phyloP scores from a whole-genome alignment of 192 early-diverging fungal genomes.

The Neocallimastix lanati region DNA sequence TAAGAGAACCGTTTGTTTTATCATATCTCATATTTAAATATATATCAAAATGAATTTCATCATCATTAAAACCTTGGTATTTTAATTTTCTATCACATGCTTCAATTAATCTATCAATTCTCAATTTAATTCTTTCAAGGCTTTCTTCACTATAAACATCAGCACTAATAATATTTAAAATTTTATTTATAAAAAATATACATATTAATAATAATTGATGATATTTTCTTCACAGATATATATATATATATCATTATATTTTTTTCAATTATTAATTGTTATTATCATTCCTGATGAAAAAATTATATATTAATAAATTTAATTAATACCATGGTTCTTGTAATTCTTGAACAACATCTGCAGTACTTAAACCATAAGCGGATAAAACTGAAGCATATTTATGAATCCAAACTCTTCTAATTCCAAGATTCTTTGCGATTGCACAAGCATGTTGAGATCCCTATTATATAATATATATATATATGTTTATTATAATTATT shows the following conservation, averaged over 20 bases:
- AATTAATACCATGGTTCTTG: slow-evolving; percentile 72
- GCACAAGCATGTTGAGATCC: slow-evolving; percentile 93
- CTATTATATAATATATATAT: too few relatives aligned
- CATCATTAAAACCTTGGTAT: not conserved
- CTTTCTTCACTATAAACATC: not conserved
- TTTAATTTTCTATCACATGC: not conserved
- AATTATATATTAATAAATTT: too few relatives aligned
- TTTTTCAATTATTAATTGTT: too few relatives aligned
- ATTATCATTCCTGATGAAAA: too few relatives aligned
- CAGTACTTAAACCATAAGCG: slow-evolving; percentile 73
- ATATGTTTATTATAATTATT: too few relatives aligned
- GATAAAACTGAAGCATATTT: slow-evolving; percentile 80
- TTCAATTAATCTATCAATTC: not conserved
- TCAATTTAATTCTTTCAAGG: not conserved
- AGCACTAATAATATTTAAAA: too few relatives aligned
- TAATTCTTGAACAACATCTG: slow-evolving; percentile 81
- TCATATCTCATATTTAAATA: not conserved
- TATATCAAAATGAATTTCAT: not conserved
- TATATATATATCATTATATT: too few relatives aligned
- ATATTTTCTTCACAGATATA: too few relatives aligned
- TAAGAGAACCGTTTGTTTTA: not conserved
- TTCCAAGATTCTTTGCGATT: slow-evolving; percentile 72
- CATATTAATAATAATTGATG: too few relatives aligned
- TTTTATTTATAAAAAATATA: too few relatives aligned
- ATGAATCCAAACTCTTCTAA: slow-evolving; percentile 70